Base-by-base conservation (phyloP, 345 rosid species). In the Sonneratia caseolaris region DNA sequence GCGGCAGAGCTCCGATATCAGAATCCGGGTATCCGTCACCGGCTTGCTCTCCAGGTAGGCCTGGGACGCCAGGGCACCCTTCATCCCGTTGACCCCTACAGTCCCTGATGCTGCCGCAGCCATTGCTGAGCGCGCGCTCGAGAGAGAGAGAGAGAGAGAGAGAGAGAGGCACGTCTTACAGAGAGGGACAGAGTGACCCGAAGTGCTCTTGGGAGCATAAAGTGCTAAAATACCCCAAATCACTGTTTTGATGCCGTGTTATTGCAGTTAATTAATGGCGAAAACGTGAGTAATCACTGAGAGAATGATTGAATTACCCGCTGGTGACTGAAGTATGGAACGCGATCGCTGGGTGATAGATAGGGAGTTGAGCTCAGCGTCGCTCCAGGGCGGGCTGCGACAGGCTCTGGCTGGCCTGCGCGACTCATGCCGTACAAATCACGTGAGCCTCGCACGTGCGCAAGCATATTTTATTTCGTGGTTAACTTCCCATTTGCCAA, bases 1-100 rank as follows among this genome's bases (percentile, higher is more conserved):
- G 67, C 95, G 91, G 79, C 99, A 90, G 27, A 92, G 92, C 76
- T 91, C 89, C 71, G 91, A 79, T 37, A 91, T 69, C 76, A 90
- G 56, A 35, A 79, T 76, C 75, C 84, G 80, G 16, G 95, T 76
- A 35, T 91, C 96, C 83, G 80, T 82, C 86, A 88, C 84, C 2
- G 79, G 79, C 53, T 82, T 83, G 77, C 89, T 73, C 70, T 86
- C 91, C 62, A 91, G 68, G 81, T 89, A 89, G 8, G 95, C 94
- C 78, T 81, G 90, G 3, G 94, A 85, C 61, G 86, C 83, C 7
- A 66, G 71, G 68, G 47, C 78, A 43, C 74, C 70, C 53, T 42
- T 42, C 45, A 42, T 56, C 68, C 56, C 81, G 76, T 71, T 77
- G 73, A 65, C 79, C 78, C 37, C 43, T 64, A 61, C 70, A 47